Evolutionary conservation across 345 rosid genomes (phyloP).

Genomic region (Mercurialis annua): DNA sequence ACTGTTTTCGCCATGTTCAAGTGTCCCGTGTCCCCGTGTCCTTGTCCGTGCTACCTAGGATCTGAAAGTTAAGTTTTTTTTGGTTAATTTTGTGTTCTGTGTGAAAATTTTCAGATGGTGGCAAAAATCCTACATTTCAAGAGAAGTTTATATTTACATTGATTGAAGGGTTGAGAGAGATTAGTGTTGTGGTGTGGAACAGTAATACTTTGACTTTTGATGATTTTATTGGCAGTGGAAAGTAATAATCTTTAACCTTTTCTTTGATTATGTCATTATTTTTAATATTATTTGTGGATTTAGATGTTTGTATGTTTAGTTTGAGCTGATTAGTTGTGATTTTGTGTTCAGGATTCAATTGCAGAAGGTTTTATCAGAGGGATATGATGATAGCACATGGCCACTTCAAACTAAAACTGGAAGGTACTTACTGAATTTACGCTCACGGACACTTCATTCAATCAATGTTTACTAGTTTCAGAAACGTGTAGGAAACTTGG

Average conservation of each 20-base stretch:
- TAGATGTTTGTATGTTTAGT: slow-evolving; percentile 14
- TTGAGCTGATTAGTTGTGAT: background rate
- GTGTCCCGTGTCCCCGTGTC: too few relatives aligned
- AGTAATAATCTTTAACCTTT: slow-evolving; percentile 37
- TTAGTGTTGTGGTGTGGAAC: slow-evolving; percentile 51
- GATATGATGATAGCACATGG: slow-evolving; percentile 76
- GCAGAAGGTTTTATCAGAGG: slow-evolving; percentile 68
- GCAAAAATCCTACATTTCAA: slow-evolving; percentile 73
- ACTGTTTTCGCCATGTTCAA: too few relatives aligned
- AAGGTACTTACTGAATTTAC: slow-evolving; percentile 57
- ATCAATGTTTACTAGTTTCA: too few relatives aligned
- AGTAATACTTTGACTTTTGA: slow-evolving; percentile 62
- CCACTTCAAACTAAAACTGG: slow-evolving; percentile 76
- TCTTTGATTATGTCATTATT: background rate
- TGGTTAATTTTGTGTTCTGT: background rate
- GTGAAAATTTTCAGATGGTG: slow-evolving; percentile 61
- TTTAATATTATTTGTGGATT: background rate
- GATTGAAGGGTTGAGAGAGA: slow-evolving; percentile 80
- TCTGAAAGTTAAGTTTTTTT: background rate
- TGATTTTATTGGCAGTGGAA: slow-evolving; percentile 84
- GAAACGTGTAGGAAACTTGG: background rate
- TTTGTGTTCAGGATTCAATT: slow-evolving; percentile 57
- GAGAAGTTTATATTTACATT: slow-evolving; percentile 74
- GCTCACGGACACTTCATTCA: too few relatives aligned
- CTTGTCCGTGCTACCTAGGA: too few relatives aligned